Conservation (phyloP, 768 basidiomycete genomes). For the Glaciozyma martinii region DNA sequence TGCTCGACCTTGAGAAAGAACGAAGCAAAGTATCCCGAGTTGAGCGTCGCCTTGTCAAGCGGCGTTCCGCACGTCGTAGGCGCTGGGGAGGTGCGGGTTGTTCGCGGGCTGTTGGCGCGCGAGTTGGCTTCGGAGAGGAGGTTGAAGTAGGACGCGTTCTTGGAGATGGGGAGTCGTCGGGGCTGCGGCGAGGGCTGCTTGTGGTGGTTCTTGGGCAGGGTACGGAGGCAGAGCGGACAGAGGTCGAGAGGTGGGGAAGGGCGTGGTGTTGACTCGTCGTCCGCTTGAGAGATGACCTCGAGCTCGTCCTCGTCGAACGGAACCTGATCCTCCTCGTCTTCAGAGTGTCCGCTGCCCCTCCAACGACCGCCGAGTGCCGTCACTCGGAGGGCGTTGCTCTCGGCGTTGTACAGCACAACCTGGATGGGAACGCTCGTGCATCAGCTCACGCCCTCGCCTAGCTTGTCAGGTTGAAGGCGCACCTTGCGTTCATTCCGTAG, state of each 20-base stretch:
- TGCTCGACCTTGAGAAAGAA: conserved; percentile 26
- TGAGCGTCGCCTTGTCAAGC: conserved; percentile 14
- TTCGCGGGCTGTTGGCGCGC: conserved; percentile 2
- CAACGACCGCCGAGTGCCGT: too few relatives aligned
- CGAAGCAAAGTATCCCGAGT: conserved; percentile 16
- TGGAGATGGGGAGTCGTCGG: conserved; percentile 1
- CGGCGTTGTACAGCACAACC: too few relatives aligned
- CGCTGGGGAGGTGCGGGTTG: background rate
- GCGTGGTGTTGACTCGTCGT: background rate
- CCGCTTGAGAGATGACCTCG: background rate
- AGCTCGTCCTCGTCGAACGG: background rate
- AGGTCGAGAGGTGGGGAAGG: background rate
- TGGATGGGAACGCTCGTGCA: too few relatives aligned
- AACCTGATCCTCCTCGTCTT: background rate
- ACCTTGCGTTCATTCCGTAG: too few relatives aligned
- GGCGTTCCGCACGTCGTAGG: background rate
- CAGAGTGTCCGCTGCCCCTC: background rate
- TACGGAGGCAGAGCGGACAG: conserved; percentile 22
- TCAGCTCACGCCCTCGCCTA: too few relatives aligned
- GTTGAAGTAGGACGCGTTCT: conserved; percentile 14
- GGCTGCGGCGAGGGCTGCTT: background rate
- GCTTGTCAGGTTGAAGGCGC: too few relatives aligned
- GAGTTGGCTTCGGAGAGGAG: conserved; percentile 24
- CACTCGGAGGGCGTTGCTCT: too few relatives aligned
- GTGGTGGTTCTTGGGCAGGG: background rate